These are phyloP conservation scores for Chalciporus sp. DNA, from an alignment of 1,284 basidiomycete genomes.

Conservation along the genomic window DNA sequence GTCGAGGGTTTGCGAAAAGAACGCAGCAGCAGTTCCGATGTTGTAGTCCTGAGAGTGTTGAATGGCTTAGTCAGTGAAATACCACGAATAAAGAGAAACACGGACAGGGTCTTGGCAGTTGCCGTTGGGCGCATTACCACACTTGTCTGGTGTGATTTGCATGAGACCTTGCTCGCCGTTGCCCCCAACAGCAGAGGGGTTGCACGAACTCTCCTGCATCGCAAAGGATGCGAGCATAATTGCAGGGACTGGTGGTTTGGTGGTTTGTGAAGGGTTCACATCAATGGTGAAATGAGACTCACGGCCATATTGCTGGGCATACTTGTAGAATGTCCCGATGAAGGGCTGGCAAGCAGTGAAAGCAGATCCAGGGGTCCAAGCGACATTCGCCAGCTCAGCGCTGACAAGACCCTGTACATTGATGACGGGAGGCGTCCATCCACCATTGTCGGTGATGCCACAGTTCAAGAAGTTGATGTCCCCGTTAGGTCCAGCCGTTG, in stretches of 20 bases:
- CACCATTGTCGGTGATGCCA: constrained; percentile 57
- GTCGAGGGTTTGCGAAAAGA: constrained; percentile 57
- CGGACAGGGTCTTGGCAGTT: constrained; percentile 67
- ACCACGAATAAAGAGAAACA: constrained; percentile 2
- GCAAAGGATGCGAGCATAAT: constrained; percentile 85
- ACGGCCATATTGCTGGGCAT: constrained; percentile 53
- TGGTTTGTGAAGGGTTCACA: neutral
- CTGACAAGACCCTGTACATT: constrained; percentile 54
- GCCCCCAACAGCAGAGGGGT: constrained; percentile 68
- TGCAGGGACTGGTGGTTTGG: constrained; percentile 32
- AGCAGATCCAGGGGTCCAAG: constrained; percentile 51
- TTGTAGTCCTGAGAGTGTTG: constrained; percentile 61
- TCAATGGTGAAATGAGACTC: constrained; percentile 24
- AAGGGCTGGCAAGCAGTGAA: constrained; percentile 66
- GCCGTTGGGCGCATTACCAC: constrained; percentile 60
- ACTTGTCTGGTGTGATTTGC: constrained; percentile 85
- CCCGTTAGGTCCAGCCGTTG: constrained; percentile 71
- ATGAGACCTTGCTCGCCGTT: constrained; percentile 84
- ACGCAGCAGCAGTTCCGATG: constrained; percentile 62
- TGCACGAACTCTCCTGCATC: constrained; percentile 81
- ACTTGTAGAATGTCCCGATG: constrained; percentile 62
- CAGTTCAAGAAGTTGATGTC: constrained; percentile 79
- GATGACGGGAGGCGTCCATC: constrained; percentile 69
- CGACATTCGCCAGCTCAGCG: constrained; percentile 53
- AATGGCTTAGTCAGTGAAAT: neutral